A percentile compares a stretch with the other conserved stretches of the same genome.
These are phyloP conservation scores for Hyaloscypha bicolor DNA, from an alignment of 495 filamentous ascomycete species.

Conservation along the genomic window DNA sequence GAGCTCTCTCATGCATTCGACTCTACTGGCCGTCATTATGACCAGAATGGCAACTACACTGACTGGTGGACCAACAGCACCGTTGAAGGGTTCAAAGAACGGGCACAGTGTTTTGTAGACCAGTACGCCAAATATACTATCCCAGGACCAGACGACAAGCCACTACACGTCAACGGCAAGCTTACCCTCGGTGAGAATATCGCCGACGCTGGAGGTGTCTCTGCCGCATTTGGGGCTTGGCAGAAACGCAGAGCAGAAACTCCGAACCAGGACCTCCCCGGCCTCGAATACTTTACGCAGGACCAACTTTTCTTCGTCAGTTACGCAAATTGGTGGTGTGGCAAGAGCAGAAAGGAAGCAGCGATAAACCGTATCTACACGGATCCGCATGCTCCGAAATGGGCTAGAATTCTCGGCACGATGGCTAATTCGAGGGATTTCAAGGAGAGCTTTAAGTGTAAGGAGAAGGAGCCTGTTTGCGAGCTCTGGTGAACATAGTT, in stretches of 20 bases:
- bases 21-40: slow-evolving; percentile 66
- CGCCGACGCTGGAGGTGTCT: slow-evolving; percentile 72
- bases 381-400: slow-evolving; percentile 66
- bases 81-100: slow-evolving; percentile 60
- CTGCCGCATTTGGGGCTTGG: slow-evolving; percentile 69
- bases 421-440: slow-evolving; percentile 71
- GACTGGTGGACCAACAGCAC: slow-evolving; percentile 74
- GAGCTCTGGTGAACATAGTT: slow-evolving; percentile 60
- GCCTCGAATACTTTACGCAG: slow-evolving; percentile 64
- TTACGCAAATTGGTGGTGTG: slow-evolving; percentile 70
- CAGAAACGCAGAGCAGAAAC: slow-evolving; percentile 50
- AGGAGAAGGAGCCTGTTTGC: slow-evolving; percentile 64
- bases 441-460: slow-evolving; percentile 66
- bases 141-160: slow-evolving; percentile 52
- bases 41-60: slow-evolving; percentile 65
- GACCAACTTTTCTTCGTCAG: slow-evolving; percentile 76
- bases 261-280: slow-evolving; percentile 63
- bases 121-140: slow-evolving; percentile 70
- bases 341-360: slow-evolving; percentile 59
- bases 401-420: slow-evolving; percentile 62
- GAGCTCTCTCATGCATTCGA: slow-evolving; percentile 79
- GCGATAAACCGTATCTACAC: slow-evolving; percentile 58
- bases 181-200: slow-evolving; percentile 77
- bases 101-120: slow-evolving; percentile 69
- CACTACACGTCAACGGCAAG: slow-evolving; percentile 66